These are phyloP conservation scores for Plasmodium relictum DNA, from an alignment of 169 alveolate species.

Conservation along the genomic window DNA sequence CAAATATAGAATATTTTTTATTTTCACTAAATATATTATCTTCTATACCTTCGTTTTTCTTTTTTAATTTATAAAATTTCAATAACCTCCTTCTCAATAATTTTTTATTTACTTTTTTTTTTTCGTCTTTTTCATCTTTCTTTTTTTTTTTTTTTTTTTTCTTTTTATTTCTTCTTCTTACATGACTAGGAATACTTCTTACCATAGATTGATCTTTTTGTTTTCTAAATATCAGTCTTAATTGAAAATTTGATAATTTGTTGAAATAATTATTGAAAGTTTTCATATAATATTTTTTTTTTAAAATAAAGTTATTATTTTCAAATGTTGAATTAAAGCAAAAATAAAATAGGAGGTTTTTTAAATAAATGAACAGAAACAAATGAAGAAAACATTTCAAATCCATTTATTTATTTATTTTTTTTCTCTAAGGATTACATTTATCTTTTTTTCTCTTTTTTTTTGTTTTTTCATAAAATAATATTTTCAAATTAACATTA, in stretches of 20 bases:
- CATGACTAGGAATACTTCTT: slow-evolving; percentile 76
- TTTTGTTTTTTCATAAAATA: neutral
- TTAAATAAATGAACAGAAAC: slow-evolving; percentile 21
- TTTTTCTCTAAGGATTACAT: neutral
- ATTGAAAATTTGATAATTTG: slow-evolving; percentile 44
- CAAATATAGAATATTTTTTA: slow-evolving; percentile 53
- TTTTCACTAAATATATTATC: slow-evolving; percentile 49
- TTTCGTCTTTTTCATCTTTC: slow-evolving; percentile 13
- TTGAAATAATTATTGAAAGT: neutral
- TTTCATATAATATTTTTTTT: slow-evolving; percentile 17
- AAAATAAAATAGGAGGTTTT: slow-evolving; percentile 15
- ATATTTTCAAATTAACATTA: neutral
- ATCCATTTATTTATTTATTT: slow-evolving; percentile 61
- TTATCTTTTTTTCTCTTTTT: neutral
- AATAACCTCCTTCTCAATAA: slow-evolving; percentile 59
- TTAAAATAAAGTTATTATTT: slow-evolving; percentile 5
- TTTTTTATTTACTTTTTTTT: slow-evolving; percentile 76
- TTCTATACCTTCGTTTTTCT: slow-evolving; percentile 68
- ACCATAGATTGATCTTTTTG: slow-evolving; percentile 76
- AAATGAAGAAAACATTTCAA: slow-evolving; percentile 38
- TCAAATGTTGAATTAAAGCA: slow-evolving; percentile 18
- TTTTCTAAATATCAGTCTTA: slow-evolving; percentile 62
- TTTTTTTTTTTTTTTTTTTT: neutral
- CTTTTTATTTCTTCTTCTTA: slow-evolving; percentile 57
- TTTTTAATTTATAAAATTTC: slow-evolving; percentile 69